A percentile compares a stretch with the other conserved stretches of the same genome.
These are phyloP conservation scores for Candida taoyuanica DNA, from an alignment of 805 yeast species.

Conservation along the genomic window DNA sequence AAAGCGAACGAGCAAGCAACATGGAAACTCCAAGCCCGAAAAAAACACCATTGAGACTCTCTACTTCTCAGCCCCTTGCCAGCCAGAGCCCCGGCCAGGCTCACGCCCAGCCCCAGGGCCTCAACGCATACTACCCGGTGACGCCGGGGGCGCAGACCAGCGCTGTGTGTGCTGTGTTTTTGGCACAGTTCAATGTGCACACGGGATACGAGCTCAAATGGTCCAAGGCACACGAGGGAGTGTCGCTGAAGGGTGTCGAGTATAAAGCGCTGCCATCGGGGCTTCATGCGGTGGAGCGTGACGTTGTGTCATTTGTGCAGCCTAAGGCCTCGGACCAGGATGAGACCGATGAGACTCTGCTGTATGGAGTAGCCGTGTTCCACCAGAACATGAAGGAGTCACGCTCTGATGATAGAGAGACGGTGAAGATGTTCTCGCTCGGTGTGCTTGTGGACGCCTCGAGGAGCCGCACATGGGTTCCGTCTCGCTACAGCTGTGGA, in stretches of 20 bases:
- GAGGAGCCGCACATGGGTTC: constrained; percentile 34
- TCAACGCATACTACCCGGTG: constrained; percentile 11
- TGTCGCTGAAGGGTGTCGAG: constrained; percentile 44
- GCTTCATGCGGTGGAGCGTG: constrained; percentile 46
- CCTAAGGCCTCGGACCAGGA: constrained; percentile 23
- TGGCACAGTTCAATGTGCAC: constrained; percentile 48
- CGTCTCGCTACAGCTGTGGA: constrained; percentile 36
- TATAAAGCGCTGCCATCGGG: constrained; percentile 69
- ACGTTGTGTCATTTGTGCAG: constrained; percentile 49
- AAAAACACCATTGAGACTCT: neutral
- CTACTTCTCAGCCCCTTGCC: neutral
- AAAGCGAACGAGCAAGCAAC: too few species aligned
- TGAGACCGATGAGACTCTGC: too few species aligned
- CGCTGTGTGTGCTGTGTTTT: constrained; percentile 39
- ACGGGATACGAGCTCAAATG: constrained; percentile 46
- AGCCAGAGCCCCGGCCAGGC: too few species aligned
- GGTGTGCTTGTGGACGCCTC: constrained; percentile 53
- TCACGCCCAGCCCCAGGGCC: neutral
- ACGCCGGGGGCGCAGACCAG: constrained; percentile 12
- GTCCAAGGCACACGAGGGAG: constrained; percentile 31
- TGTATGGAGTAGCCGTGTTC: constrained; percentile 50
- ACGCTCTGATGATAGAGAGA: constrained; percentile 31
- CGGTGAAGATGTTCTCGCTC: constrained; percentile 58
- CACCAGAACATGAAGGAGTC: constrained; percentile 38
- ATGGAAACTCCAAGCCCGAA: too few species aligned